Conservation (phyloP, 2,329 filamentous ascomycete species). For the Ceratocystis diversiconidia region DNA sequence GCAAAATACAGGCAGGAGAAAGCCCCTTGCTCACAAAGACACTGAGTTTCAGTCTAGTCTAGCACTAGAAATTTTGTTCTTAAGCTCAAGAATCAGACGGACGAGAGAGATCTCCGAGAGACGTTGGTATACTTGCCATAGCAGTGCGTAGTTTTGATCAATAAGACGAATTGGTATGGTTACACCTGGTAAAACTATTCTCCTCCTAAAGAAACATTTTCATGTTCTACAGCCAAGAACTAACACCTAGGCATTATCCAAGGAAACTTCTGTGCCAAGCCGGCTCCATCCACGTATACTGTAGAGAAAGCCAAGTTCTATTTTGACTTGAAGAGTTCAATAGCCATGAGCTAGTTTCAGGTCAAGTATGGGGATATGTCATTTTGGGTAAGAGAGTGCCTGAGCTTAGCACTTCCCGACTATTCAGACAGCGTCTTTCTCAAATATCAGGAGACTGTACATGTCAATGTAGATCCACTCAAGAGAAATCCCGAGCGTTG, state of each 20-base stretch:
- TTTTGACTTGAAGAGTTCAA: background rate
- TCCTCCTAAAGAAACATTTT: background rate
- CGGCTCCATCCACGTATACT: background rate
- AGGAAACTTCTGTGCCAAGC: background rate
- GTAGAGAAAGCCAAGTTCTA: background rate
- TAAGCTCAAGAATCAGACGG: too few species aligned
- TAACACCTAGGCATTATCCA: too few species aligned
- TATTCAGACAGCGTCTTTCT: too few species aligned
- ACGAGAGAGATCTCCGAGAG: too few species aligned
- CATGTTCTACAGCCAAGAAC: background rate
- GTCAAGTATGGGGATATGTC: background rate
- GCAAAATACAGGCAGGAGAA: too few species aligned
- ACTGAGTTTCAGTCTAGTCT: background rate
- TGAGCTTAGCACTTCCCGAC: background rate
- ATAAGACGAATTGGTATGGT: too few species aligned
- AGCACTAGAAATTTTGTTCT: too few species aligned
- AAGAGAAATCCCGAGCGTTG: background rate
- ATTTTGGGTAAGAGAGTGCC: background rate
- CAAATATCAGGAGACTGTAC: too few species aligned
- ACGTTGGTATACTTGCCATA: too few species aligned
- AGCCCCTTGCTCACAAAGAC: background rate
- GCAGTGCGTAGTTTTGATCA: too few species aligned
- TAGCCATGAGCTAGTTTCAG: background rate
- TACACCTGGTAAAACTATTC: too few species aligned
- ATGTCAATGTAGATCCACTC: too few species aligned